These are phyloP conservation scores for Tilletiaria anomala DNA, from an alignment of 1,284 basidiomycete species.

Conservation along the genomic window DNA sequence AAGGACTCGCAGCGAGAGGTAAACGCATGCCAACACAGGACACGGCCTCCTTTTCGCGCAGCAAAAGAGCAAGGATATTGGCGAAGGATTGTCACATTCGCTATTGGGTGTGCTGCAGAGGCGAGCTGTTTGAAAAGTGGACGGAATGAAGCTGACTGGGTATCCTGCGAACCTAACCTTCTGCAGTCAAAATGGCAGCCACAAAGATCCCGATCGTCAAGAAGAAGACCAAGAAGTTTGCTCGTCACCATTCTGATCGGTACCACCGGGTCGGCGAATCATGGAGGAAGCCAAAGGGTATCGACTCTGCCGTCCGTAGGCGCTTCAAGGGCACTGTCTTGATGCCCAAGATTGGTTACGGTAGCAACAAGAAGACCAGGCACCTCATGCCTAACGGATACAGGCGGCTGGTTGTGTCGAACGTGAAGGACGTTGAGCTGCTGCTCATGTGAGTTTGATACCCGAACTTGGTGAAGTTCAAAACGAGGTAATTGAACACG, in stretches of 20 bases:
- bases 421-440: conserved; percentile 36
- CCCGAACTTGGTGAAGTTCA: too few relatives aligned
- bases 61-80: too few relatives aligned
- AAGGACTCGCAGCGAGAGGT: too few relatives aligned
- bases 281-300: conserved; percentile 39
- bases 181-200: conserved; percentile 29
- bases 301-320: conserved; percentile 35
- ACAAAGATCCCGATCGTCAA: conserved; percentile 38
- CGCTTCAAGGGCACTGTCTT: conserved; percentile 33
- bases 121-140: too few relatives aligned
- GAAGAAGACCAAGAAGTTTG: conserved; percentile 39
- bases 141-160: too few relatives aligned
- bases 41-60: too few relatives aligned
- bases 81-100: too few relatives aligned
- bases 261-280: conserved; percentile 35
- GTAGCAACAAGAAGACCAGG: conserved; percentile 40
- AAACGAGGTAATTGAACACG: too few relatives aligned
- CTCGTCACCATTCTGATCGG: conserved; percentile 38
- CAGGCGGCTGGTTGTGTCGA: conserved; percentile 37
- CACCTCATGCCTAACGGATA: conserved; percentile 39
- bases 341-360: conserved; percentile 40
- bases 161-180: background rate
- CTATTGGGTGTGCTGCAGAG: too few relatives aligned
- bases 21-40: too few relatives aligned
- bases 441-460: too few relatives aligned